Conservation (phyloP, 352 stramenopile genomes). For the Phytopythium boreale region DNA sequence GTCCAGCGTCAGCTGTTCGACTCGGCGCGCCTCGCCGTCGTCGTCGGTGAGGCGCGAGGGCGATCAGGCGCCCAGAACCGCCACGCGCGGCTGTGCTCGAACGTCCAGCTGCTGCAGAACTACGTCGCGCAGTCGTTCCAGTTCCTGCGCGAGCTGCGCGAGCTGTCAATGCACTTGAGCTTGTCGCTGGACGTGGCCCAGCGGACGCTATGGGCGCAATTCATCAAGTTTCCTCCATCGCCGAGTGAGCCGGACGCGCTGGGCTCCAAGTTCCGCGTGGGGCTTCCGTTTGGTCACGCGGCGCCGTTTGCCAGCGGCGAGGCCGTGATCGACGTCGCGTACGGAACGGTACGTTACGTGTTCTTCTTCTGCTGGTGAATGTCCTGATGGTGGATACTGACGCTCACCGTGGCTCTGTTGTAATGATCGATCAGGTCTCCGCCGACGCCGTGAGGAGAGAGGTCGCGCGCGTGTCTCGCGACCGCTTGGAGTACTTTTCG, state of each 20-base stretch:
- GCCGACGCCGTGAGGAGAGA: conserved; percentile 40
- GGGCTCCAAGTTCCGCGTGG: conserved; percentile 47
- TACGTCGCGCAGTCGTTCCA: conserved; percentile 52
- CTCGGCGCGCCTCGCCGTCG: conserved; percentile 24
- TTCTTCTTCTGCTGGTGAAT: background rate
- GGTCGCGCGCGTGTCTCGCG: conserved; percentile 36
- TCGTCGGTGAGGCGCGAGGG: conserved; percentile 11
- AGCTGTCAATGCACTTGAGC: conserved; percentile 49
- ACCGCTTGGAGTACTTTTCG: conserved; percentile 49
- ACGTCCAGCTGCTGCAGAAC: conserved; percentile 46
- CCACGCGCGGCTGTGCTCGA: conserved; percentile 25
- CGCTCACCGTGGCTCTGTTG: background rate
- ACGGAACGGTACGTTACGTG: conserved; percentile 53
- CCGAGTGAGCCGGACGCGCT: conserved; percentile 12
- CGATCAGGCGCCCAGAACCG: conserved; percentile 1
- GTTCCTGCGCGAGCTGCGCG: conserved; percentile 53
- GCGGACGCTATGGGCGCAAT: conserved; percentile 57
- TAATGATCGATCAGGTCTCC: conserved; percentile 33
- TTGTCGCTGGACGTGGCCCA: conserved; percentile 43
- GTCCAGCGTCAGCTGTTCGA: conserved; percentile 53
- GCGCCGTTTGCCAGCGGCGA: conserved; percentile 57
- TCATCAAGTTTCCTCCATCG: conserved; percentile 51
- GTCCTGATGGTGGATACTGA: background rate
- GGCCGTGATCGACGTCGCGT: conserved; percentile 32
- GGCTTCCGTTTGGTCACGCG: conserved; percentile 39